Evolutionary conservation across 1,284 basidiomycete genomes (phyloP).

Genomic region (Mycocalia duriaeana): DNA sequence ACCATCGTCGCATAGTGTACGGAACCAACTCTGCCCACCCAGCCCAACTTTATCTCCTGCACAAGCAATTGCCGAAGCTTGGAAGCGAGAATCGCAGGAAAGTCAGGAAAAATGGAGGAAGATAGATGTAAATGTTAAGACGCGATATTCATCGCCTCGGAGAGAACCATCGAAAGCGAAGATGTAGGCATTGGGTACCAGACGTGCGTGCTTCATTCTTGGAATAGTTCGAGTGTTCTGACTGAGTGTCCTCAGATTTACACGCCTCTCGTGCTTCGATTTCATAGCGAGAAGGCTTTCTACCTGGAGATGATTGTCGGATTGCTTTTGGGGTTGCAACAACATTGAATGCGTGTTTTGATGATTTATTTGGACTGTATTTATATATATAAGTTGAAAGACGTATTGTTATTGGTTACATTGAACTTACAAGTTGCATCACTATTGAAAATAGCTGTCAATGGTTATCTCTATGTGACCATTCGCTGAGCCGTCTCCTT

Average conservation of each 20-base stretch:
- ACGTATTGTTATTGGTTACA: no score
- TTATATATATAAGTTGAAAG: conserved; percentile 20
- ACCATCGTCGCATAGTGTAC: conserved; percentile 31
- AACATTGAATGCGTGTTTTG: no score
- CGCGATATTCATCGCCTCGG: conserved; percentile 30
- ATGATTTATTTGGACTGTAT: no score
- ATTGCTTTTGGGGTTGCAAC: background rate
- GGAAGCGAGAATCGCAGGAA: conserved; percentile 54
- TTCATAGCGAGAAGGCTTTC: background rate
- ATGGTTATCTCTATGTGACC: no score
- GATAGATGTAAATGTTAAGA: conserved; percentile 44
- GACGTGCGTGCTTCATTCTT: background rate
- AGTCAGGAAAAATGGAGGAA: conserved; percentile 54
- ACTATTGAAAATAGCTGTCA: no score
- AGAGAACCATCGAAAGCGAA: conserved; percentile 35
- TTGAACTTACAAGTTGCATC: no score
- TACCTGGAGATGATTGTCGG: background rate
- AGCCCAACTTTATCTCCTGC: conserved; percentile 41
- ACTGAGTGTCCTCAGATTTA: no score
- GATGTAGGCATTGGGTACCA: conserved; percentile 31
- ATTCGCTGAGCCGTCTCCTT: conserved; percentile 20
- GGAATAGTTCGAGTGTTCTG: no score
- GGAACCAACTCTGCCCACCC: conserved; percentile 32
- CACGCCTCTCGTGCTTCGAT: background rate
- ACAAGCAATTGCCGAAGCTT: conserved; percentile 60